A percentile compares a stretch with the other conserved stretches of the same genome.
Conservation (phyloP, 73 alveolate species). For the Symbiodinium natans region DNA sequence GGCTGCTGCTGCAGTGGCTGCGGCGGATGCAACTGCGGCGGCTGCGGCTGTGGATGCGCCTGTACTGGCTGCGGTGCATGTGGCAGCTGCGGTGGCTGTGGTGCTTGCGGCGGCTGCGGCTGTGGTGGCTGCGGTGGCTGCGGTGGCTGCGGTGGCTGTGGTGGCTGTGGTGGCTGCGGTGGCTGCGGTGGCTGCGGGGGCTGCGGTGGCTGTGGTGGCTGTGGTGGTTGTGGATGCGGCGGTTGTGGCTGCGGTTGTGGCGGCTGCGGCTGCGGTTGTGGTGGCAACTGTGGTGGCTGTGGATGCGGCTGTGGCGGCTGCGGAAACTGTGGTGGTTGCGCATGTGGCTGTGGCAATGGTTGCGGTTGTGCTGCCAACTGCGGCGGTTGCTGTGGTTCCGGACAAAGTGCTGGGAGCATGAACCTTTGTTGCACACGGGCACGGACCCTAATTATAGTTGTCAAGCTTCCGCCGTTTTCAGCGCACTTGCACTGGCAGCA, state of each 20-base stretch:
- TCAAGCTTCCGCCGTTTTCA: background rate
- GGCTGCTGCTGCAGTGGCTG: background rate
- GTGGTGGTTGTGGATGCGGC: background rate
- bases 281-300: constrained; percentile 27
- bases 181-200: background rate
- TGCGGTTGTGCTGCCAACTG: background rate
- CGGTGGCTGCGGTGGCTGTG: constrained; percentile 3
- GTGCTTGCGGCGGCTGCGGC: constrained; percentile 4
- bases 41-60: background rate
- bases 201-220: background rate
- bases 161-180: background rate
- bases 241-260: constrained; percentile 4
- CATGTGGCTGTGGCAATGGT: background rate
- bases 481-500: background rate
- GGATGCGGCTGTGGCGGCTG: background rate
- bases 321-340: background rate
- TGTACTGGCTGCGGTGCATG: constrained; percentile 14
- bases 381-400: background rate
- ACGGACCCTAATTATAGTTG: background rate
- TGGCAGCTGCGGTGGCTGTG: constrained; percentile 1
- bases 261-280: background rate
- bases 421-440: constrained; percentile 8
- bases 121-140: constrained; percentile 25
- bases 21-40: background rate
- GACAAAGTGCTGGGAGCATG: background rate